Evolutionary conservation across 495 filamentous ascomycete species (phyloP).

Genomic region (Podospora pseudoanserina): DNA sequence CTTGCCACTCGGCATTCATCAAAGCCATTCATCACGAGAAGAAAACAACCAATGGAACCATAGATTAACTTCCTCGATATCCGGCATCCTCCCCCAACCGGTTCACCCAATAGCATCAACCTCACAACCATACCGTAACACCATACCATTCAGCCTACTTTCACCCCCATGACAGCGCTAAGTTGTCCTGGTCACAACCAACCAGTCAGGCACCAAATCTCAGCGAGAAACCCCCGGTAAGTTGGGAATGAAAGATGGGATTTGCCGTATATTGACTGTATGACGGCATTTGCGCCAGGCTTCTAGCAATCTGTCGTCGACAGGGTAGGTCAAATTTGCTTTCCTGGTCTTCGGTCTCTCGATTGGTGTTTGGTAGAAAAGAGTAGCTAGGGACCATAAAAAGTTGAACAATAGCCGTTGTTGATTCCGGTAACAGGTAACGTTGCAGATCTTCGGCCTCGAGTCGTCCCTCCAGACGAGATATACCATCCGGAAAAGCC

Average conservation of each 20-base stretch:
- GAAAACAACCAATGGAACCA: neutral
- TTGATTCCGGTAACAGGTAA: conserved; percentile 21
- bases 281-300: neutral
- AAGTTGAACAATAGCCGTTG: neutral
- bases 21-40: too few relatives aligned
- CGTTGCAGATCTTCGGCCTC: conserved; percentile 25
- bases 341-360: neutral
- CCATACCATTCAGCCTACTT: neutral
- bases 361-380: neutral
- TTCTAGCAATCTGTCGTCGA: neutral
- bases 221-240: neutral
- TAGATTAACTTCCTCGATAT: conserved; percentile 5
- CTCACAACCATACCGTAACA: neutral
- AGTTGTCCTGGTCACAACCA: neutral
- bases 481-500: conserved; percentile 16
- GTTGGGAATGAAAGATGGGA: neutral
- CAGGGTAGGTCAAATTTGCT: neutral
- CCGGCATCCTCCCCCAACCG: neutral
- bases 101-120: neutral
- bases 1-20: too few relatives aligned
- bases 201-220: neutral
- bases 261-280: neutral
- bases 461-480: conserved; percentile 16
- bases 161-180: neutral
- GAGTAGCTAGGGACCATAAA: neutral